Evolutionary conservation across 2,329 filamentous ascomycete species (phyloP), one percentile per base, ranked within the genome.

Genomic region (Uncinocarpus reesii): DNA sequence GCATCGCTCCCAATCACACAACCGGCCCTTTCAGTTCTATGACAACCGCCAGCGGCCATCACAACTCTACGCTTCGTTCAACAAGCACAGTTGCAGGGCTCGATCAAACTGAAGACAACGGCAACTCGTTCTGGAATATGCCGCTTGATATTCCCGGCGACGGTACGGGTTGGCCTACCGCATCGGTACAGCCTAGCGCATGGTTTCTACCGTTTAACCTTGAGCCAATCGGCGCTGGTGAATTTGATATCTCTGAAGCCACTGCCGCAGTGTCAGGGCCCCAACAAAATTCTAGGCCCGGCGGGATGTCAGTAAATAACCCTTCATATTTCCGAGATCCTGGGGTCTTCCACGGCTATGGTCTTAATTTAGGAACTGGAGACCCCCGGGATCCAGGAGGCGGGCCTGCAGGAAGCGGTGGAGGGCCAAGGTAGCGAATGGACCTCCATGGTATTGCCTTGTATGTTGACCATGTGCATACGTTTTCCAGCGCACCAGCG

Each of bases 191-290:
- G 36, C 65, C 66, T 38, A 83, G 81, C 45, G 86, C 84, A 4
- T 96, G 89, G 86, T 94, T 93, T 64, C 81, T 94, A 71, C 87
- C 89, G 1, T 94, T 95, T 66, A 93, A 94, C 61, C 80, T 94
- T 66, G 85, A 92, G 50, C 85, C 87, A 3, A 49, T 65, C 15
- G 56, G 60, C 18, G 38, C 38, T 7, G 49, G 47, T n/a, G 24
- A 41, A n/a, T 29, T 53, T 15, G 49, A 49, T 21, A 24, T 51
- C 13, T 46, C 34, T n/a, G 44, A 7, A 10, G 37, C 18, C 3
- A 11, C 44, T 13, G 29, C 49, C 13, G 37, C 45, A 23, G 36
- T 28, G 4, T 8, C 23, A 31, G 34, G 21, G 11, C 3, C 42
- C 15, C 48, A 37, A 13, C 38, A 42, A 20, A 21, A 36, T 13